Evolutionary conservation across 805 yeast genomes (phyloP).

Genomic region (Clavispora santaluciae): DNA sequence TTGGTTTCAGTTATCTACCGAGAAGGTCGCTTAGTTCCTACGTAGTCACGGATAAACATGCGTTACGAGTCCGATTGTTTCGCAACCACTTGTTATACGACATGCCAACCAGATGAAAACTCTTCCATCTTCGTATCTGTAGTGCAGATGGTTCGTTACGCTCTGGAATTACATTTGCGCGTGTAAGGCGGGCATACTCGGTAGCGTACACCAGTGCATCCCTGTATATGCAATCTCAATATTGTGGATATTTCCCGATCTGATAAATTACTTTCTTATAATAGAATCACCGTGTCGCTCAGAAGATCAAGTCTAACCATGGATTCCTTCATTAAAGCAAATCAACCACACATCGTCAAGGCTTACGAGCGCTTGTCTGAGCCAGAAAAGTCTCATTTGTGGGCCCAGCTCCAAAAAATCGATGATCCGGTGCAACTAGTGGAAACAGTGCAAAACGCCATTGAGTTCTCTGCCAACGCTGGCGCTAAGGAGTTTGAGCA

Average conservation of each 20-base stretch:
- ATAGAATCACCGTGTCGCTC: not conserved
- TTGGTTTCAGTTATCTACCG: not conserved
- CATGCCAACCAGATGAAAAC: too few species aligned
- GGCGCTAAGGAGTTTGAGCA: conserved; percentile 33
- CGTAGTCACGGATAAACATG: too few species aligned
- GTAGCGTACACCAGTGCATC: not conserved
- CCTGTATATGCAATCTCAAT: conserved; percentile 2
- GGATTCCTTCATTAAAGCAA: conserved; percentile 36
- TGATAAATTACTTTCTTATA: conserved; percentile 15
- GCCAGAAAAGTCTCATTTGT: conserved; percentile 29
- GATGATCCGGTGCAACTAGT: conserved; percentile 40
- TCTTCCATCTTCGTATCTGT: too few species aligned
- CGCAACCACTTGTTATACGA: too few species aligned
- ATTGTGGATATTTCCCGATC: conserved; percentile 5
- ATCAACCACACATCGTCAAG: conserved; percentile 50
- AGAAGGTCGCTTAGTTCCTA: too few species aligned
- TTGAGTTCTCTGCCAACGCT: conserved; percentile 30
- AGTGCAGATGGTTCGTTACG: too few species aligned
- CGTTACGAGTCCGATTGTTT: too few species aligned
- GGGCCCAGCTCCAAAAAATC: conserved; percentile 39
- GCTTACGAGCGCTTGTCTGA: conserved; percentile 38
- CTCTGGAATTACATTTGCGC: too few species aligned
- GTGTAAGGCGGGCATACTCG: too few species aligned
- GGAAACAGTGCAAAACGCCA: conserved; percentile 42
- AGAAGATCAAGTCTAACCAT: not conserved